Percentiles rank a stretch among this genome's conserved stretches.
These are phyloP conservation scores for Eimeria brunetti DNA, from an alignment of 169 alveolate species.

Conservation along the genomic window DNA sequence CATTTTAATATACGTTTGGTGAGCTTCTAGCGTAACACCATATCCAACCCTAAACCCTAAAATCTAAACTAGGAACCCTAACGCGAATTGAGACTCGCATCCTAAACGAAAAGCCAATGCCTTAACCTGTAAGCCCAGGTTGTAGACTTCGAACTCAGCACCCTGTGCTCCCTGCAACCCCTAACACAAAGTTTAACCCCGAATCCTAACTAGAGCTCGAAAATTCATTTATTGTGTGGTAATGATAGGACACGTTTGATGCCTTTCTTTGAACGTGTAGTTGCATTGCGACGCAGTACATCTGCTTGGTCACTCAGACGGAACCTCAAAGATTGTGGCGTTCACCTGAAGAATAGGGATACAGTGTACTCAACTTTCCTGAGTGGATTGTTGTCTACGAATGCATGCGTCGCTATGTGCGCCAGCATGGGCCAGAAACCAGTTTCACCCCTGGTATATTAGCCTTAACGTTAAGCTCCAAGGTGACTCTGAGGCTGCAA, in stretches of 20 bases:
- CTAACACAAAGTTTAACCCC: neutral
- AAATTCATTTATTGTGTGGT: too few species aligned
- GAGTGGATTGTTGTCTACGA: neutral
- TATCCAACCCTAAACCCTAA: too few species aligned
- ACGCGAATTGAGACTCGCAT: too few species aligned
- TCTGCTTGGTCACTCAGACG: neutral
- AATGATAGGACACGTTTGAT: neutral
- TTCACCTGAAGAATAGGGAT: neutral
- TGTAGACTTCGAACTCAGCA: neutral
- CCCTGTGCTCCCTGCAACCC: neutral
- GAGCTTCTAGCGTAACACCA: too few species aligned
- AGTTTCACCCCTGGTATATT: neutral
- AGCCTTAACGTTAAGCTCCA: neutral
- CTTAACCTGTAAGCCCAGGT: neutral
- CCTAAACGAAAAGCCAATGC: too few species aligned
- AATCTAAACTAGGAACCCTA: too few species aligned
- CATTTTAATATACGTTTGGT: conserved; percentile 94
- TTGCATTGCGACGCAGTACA: neutral
- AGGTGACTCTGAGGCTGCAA: neutral
- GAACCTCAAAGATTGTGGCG: neutral
- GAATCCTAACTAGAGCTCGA: neutral
- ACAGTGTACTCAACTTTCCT: neutral
- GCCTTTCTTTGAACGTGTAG: neutral
- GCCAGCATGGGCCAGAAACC: neutral
- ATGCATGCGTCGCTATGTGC: neutral